Evolutionary conservation across 2,329 filamentous ascomycete species (phyloP), one percentile per base, ranked within the genome.

Genomic region (Emmonsiellopsis sp.): DNA sequence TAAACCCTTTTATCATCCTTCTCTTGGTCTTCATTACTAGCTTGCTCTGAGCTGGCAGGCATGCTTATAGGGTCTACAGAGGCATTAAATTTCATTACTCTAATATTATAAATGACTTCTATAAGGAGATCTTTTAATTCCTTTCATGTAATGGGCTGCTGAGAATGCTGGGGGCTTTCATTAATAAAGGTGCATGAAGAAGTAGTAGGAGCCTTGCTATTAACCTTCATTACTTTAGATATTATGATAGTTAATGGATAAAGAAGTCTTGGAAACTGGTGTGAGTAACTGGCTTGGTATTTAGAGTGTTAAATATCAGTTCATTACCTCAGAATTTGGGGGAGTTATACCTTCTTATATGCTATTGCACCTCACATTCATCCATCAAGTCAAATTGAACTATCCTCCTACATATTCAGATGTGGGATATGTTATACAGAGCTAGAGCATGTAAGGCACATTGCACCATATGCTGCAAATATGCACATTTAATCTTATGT

Each of bases 61-160:
- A 37, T 15, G 9, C 32, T 50, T 15, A 11, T 15, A n/a, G n/a
- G 40, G 40, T 42, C n/a, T 15, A 16, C 7, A 15, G 10, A 42
- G n/a, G 15, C 10, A 16, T 42, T n/a, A 16, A 9, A 8, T 42
- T 42, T 42, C n/a, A 15, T 16, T 42, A 7, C n/a, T 13, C n/a
- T 42, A 16, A n/a, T 16, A 11, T 30, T 13, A 32, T 16, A 15
- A 50, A 50, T 35, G 47, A 50, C 47, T 50, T 38, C 32, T 38
- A 50, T 13, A 8, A 50, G 47, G 30, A 50, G 47, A 38, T 50
- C 47, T 38, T 50, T 38, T 13, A 50, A 20, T 16, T 37, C 47
- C 15, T 20, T 15, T 37, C 35, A n/a, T 43, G 35, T 51, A 15
- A 42, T 35, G 49, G 32, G 32, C 49, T 15, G 38, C 38, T 51